Conservation (phyloP, 306 rosid species). For the Hylodesmum podocarpum region DNA sequence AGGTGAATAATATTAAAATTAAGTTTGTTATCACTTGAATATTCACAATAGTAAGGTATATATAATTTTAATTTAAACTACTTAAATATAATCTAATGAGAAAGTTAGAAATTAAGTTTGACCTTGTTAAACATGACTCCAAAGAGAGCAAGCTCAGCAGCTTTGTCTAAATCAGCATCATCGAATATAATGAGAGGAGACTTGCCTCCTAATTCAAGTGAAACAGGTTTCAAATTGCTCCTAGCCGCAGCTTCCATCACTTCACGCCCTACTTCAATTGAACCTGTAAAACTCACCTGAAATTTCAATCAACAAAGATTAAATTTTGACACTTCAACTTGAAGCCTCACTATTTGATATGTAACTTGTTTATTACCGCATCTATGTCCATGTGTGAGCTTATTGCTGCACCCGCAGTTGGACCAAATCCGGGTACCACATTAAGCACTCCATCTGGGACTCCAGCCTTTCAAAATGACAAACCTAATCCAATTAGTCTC, state of each 20-base stretch:
- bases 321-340: background rate
- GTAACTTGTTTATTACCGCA: constrained; percentile 37
- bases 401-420: constrained; percentile 76
- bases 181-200: constrained; percentile 78
- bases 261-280: constrained; percentile 65
- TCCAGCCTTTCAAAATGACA: constrained; percentile 55
- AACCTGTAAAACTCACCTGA: constrained; percentile 83
- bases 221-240: constrained; percentile 69
- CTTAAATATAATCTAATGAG: no score
- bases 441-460: constrained; percentile 83
- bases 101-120: no score
- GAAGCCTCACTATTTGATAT: background rate
- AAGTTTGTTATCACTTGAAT: no score
- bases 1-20: no score
- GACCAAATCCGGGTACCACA: constrained; percentile 72
- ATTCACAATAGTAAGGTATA: no score
- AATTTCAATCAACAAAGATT: background rate
- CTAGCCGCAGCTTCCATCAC: constrained; percentile 75
- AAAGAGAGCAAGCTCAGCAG: constrained; percentile 56
- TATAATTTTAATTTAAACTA: no score
- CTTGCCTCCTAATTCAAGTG: constrained; percentile 86
- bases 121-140: constrained; percentile 71
- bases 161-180: constrained; percentile 69
- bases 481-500: background rate
- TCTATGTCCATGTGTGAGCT: constrained; percentile 78